Evolutionary conservation across 2,329 filamentous ascomycete genomes (phyloP).

Genomic region (Rutstroemia sp.): DNA sequence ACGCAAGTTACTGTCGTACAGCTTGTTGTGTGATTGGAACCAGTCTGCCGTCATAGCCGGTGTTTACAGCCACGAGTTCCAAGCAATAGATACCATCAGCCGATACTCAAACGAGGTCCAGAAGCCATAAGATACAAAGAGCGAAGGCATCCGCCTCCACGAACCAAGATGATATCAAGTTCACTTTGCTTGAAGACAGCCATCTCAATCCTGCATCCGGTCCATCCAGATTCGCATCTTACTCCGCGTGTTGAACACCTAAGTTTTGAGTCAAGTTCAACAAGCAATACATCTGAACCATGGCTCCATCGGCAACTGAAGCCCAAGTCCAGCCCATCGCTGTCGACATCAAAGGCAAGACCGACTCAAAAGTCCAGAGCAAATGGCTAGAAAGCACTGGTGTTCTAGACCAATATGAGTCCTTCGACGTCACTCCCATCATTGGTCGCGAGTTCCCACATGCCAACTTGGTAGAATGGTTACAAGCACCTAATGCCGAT

Average conservation of each 20-base stretch:
- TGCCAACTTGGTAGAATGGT: slow-evolving; percentile 37
- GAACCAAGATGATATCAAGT: slow-evolving; percentile 13
- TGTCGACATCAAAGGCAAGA: slow-evolving; percentile 8
- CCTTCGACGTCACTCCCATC: slow-evolving; percentile 37
- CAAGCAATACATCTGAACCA: slow-evolving; percentile 1
- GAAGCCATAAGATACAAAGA: not conserved
- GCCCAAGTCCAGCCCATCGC: not conserved
- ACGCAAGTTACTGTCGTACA: no score
- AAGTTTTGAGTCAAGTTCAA: not conserved
- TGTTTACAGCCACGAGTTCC: no score
- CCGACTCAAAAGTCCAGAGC: slow-evolving; percentile 12
- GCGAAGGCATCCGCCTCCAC: not conserved
- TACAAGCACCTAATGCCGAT: slow-evolving; percentile 41
- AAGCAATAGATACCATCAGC: no score
- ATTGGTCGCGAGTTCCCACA: slow-evolving; percentile 40
- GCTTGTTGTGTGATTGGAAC: no score
- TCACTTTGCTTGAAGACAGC: slow-evolving; percentile 14
- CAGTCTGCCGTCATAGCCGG: no score
- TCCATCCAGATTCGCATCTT: not conserved
- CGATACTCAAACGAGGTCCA: no score
- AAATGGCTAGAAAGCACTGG: slow-evolving; percentile 24
- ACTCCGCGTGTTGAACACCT: not conserved
- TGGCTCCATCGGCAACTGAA: slow-evolving; percentile 21
- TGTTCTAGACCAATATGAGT: slow-evolving; percentile 23
- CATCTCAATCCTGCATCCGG: slow-evolving; percentile 7